These are phyloP conservation scores for Phytophthora tentaculata DNA, from an alignment of 352 stramenopile genomes.

Conservation along the genomic window DNA sequence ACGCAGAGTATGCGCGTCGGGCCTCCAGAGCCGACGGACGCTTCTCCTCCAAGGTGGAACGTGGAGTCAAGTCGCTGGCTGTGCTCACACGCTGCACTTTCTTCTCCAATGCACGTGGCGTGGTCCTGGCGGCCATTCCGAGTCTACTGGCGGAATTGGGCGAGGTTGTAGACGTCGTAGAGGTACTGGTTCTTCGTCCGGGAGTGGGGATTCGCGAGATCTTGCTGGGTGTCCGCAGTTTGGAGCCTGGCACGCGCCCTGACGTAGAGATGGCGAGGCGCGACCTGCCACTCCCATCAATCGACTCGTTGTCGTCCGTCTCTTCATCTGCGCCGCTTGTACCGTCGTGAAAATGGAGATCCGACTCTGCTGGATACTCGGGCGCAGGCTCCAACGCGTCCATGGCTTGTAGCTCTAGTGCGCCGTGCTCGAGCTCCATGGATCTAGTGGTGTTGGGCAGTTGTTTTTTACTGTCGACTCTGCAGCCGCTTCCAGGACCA, in stretches of 20 bases:
- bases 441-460: slow-evolving; percentile 2
- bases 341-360: slow-evolving; percentile 10
- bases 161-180: background rate
- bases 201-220: slow-evolving; percentile 37
- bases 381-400: slow-evolving; percentile 9
- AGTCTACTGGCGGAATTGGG: slow-evolving; percentile 28
- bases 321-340: slow-evolving; percentile 20
- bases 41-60: slow-evolving; percentile 23
- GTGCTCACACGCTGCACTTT: slow-evolving; percentile 43
- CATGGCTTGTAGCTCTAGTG: background rate
- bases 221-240: slow-evolving; percentile 34
- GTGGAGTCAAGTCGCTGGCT: slow-evolving; percentile 21
- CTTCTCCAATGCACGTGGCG: slow-evolving; percentile 42
- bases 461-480: slow-evolving; percentile 1
- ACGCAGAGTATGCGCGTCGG: slow-evolving; percentile 35
- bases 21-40: slow-evolving; percentile 34
- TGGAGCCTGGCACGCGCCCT: slow-evolving; percentile 14
- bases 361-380: slow-evolving; percentile 15
- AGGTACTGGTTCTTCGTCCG: slow-evolving; percentile 10
- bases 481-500: slow-evolving; percentile 20
- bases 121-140: slow-evolving; percentile 53
- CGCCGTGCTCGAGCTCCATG: slow-evolving; percentile 15
- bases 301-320: slow-evolving; percentile 19
- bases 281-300: slow-evolving; percentile 20
- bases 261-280: slow-evolving; percentile 33